Conservation (phyloP, 2,329 filamentous ascomycete species). For the Colletotrichum liaoningense region DNA sequence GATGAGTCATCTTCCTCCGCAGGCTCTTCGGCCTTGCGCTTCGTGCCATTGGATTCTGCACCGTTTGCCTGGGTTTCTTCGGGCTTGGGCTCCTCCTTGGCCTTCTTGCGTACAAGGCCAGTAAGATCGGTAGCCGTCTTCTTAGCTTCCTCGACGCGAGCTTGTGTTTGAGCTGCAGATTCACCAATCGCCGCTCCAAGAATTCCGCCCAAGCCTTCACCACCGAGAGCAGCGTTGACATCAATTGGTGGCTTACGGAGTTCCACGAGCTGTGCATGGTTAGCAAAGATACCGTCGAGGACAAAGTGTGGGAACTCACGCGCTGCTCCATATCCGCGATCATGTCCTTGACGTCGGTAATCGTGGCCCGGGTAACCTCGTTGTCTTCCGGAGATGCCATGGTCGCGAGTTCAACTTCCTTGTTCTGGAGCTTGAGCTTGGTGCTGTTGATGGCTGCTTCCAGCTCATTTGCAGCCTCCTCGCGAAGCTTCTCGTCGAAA, state of each 20-base stretch:
- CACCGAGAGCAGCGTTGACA: slow-evolving; percentile 65
- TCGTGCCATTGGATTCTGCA: slow-evolving; percentile 54
- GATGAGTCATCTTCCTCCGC: slow-evolving; percentile 46
- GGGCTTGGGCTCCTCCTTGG: slow-evolving; percentile 52
- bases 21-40: slow-evolving; percentile 65
- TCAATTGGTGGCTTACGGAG: slow-evolving; percentile 73
- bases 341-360: slow-evolving; percentile 81
- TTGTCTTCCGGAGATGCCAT: slow-evolving; percentile 75
- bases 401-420: slow-evolving; percentile 74
- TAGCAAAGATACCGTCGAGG: not conserved
- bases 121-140: slow-evolving; percentile 80
- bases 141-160: slow-evolving; percentile 77
- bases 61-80: slow-evolving; percentile 39
- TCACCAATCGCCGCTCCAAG: slow-evolving; percentile 73
- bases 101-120: slow-evolving; percentile 80
- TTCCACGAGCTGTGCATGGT: slow-evolving; percentile 69
- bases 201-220: slow-evolving; percentile 66
- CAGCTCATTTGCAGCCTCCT: slow-evolving; percentile 78
- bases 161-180: slow-evolving; percentile 69
- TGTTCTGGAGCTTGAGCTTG: slow-evolving; percentile 75
- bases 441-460: slow-evolving; percentile 80
- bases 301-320: slow-evolving; percentile 54
- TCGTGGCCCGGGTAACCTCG: slow-evolving; percentile 69
- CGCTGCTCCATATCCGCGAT: slow-evolving; percentile 83
- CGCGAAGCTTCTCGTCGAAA: slow-evolving; percentile 76